phyloP scores from a whole-genome alignment of 2,329 filamentous ascomycete genomes.

The Bipolaris oryzae region DNA sequence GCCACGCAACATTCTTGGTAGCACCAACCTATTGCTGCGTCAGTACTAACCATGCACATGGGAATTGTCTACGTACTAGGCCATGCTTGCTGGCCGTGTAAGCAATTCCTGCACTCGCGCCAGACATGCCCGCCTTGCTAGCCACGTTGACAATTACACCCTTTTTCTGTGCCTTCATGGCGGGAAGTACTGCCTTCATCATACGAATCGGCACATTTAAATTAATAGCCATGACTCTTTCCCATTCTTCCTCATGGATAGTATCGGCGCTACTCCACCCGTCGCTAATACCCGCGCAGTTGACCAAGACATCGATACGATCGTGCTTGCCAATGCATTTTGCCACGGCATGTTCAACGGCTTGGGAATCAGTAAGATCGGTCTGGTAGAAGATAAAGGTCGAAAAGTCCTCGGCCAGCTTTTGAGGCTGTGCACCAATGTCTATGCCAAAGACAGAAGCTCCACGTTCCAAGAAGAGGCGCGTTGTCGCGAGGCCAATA shows the following conservation, averaged over 20 bases:
- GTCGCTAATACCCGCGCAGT: constrained; percentile 55
- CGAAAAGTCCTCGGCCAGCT: constrained; percentile 20
- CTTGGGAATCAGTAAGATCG: constrained; percentile 27
- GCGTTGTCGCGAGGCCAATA: constrained; percentile 38
- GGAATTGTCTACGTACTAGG: constrained; percentile 39
- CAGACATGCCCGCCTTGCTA: constrained; percentile 39
- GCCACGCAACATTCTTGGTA: constrained; percentile 57
- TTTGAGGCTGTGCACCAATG: constrained; percentile 26
- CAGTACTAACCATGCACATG: neutral
- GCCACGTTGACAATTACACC: constrained; percentile 53
- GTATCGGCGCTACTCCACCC: constrained; percentile 50
- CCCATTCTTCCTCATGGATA: constrained; percentile 49
- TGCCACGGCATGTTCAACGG: constrained; percentile 30
- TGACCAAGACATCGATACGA: constrained; percentile 52
- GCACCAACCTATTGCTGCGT: constrained; percentile 46
- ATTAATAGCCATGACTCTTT: constrained; percentile 51
- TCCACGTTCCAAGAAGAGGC: constrained; percentile 30
- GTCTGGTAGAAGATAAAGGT: constrained; percentile 35
- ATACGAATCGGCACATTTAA: constrained; percentile 53
- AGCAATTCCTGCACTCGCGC: constrained; percentile 51
- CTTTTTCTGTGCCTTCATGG: constrained; percentile 48
- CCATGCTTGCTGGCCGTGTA: constrained; percentile 56
- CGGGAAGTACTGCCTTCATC: constrained; percentile 53
- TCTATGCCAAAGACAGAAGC: constrained; percentile 41
- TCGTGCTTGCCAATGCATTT: constrained; percentile 31